These are phyloP conservation scores for Plasmopara viticola DNA, from an alignment of 352 stramenopile genomes.

Conservation along the genomic window DNA sequence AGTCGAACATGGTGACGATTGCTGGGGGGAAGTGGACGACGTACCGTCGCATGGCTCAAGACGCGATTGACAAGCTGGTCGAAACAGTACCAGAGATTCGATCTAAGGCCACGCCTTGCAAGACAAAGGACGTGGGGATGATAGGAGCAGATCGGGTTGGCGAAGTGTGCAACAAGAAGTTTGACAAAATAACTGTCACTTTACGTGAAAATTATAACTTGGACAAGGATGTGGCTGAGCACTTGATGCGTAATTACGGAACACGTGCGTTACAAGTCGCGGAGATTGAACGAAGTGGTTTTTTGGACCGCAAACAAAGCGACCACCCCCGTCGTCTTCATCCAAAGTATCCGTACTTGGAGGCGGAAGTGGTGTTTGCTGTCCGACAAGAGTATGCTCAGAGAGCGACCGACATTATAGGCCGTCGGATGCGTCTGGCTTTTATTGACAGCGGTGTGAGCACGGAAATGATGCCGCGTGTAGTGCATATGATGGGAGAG, in stretches of 20 bases:
- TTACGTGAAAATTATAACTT: conserved; percentile 91
- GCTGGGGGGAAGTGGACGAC: conserved; percentile 97
- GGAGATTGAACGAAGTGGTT: conserved; percentile 85
- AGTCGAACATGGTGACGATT: conserved; percentile 91
- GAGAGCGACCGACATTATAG: conserved; percentile 90
- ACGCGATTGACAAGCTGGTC: conserved; percentile 89
- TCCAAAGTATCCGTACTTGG: conserved; percentile 92
- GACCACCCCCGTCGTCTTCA: conserved; percentile 86
- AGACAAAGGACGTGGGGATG: conserved; percentile 77
- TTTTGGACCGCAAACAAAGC: conserved; percentile 76
- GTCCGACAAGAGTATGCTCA: conserved; percentile 93
- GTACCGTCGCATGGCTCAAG: conserved; percentile 94
- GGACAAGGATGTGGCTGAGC: conserved; percentile 91
- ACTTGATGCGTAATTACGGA: conserved; percentile 95
- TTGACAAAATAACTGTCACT: conserved; percentile 92
- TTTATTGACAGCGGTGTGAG: conserved; percentile 89
- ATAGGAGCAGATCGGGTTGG: conserved; percentile 88
- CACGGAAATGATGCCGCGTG: conserved; percentile 65
- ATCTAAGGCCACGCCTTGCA: conserved; percentile 63
- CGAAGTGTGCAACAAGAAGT: conserved; percentile 94
- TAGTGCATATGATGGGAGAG: conserved; percentile 91
- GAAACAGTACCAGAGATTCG: conserved; percentile 71
- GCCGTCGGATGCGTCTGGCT: conserved; percentile 87
- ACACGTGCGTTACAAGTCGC: conserved; percentile 93
- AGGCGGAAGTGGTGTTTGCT: conserved; percentile 92